Evolutionary conservation across 495 filamentous ascomycete species (phyloP), one percentile per base, ranked within the genome.

Genomic region (Tetracladium setigerum): DNA sequence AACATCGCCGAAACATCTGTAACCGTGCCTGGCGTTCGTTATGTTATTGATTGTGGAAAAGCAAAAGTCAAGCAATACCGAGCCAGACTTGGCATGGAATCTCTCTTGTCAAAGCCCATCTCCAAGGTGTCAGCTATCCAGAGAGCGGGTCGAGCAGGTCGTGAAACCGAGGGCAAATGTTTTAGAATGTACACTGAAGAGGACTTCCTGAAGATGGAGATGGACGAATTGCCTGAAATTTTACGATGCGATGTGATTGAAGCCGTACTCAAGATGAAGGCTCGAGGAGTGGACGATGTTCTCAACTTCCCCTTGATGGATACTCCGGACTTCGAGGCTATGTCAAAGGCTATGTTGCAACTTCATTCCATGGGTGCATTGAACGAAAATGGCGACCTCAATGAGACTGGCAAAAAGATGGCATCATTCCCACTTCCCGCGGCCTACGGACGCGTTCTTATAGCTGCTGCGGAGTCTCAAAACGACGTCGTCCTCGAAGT

Each of bases 1-100:
- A 99, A 99, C 62, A 96, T 99, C 53, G 94, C 94, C 17, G 94
- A 99, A 58, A 97, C 94, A 0, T 99, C 94, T 1, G 84, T 99
- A 44, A 99, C 94, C 0, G 89, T 99, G 0, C 82, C 91, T 7
- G 94, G 94, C 2, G 89, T 99, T 4, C 79, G 89, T 2, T 87
- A 79, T 57, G 94, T 99, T 24, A 72, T 99, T 24, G 94, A 99
- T 60, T 85, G 86, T 56, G 94, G 94, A 18, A 95, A 95, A 58
- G 84, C 84, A 4, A 99, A 97, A 60, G 78, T 90, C 41, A 96
- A 95, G 62, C 85, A 95, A 49, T 97, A 90, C 67, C 82, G 89
- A 2, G 77, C 85, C 10, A 74, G 81, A 0, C 74, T 97, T 0
- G 89, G 87, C 8, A 76, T 99, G 55, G 92, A 96, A 43, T 95